Base-by-base conservation (phyloP, 2,329 filamentous ascomycete genomes). In the Pestalotiopsis sp. region DNA sequence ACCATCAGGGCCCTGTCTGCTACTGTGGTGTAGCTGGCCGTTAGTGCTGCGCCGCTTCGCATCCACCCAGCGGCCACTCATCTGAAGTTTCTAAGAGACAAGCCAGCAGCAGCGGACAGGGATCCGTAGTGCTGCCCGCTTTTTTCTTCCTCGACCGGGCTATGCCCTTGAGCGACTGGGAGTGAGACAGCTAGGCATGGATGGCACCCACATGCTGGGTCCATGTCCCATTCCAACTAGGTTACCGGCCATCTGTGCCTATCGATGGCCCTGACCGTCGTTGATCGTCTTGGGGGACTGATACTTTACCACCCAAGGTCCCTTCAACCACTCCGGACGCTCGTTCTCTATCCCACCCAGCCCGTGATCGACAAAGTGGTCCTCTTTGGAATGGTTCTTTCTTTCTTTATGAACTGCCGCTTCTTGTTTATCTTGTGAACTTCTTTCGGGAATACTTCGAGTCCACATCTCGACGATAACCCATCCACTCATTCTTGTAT, bases 161-260 rank as follows among this genome's bases (percentile, higher is more conserved):
- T 66, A 66, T 66, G 65, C 65, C 65, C 65, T 59, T 38, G 65
- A 60, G 31, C n/a, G 65, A 66, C 65, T 69, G 66, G 62, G 82
- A 84, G 83, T 86, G 84, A 87, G 84, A 86, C 84, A 85, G 77
- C 80, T 81, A 81, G 81, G 80, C 80, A 79, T 74, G 71, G 70
- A 74, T 75, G 78, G 76, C 59, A 63, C 66, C 66, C 59, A 75
- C 73, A 77, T 75, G 69, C 70, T 73, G 72, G 73, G 73, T 76
- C 76, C 27, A 31, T 31, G 27, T 31, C 73, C 78, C 75, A 79
- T 78, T 79, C 78, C 75, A 77, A 74, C 78, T 75, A 75, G 67
- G 62, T 59, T 73, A 74, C 72, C 72, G 71, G 75, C 75, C 73
- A 77, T 72, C 68, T 73, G 70, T 78, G 77, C 76, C 78, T 80